These are phyloP conservation scores for Tetrahymena elliotti DNA, from an alignment of 73 alveolate genomes.

Conservation along the genomic window DNA sequence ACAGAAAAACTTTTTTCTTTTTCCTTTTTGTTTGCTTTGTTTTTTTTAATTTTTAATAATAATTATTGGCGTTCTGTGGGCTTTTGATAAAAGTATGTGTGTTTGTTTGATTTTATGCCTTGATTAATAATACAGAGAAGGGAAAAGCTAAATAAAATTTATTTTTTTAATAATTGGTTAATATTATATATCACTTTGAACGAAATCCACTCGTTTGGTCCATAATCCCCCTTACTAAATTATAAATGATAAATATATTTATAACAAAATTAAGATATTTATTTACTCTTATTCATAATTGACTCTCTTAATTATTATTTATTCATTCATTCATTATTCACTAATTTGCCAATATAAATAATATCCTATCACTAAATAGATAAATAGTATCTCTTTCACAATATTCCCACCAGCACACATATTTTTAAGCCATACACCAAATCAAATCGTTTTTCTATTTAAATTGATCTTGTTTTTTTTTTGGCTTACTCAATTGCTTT, in stretches of 20 bases:
- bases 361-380: no score
- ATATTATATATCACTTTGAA: not conserved
- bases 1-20: not conserved
- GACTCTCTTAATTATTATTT: not conserved
- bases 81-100: not conserved
- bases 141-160: not conserved
- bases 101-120: not conserved
- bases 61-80: not conserved
- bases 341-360: not conserved
- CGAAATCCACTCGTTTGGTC: not conserved
- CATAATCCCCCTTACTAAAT: not conserved
- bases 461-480: no score
- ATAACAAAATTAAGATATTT: not conserved
- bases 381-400: no score
- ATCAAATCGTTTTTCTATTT: no score
- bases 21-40: not conserved
- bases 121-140: not conserved
- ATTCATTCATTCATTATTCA: no score
- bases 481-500: no score
- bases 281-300: not conserved
- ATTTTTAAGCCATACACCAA: no score
- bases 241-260: not conserved
- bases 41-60: not conserved
- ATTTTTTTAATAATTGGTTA: not conserved
- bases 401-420: no score